Percentiles rank a stretch among this genome's conserved stretches.
phyloP scores from a whole-genome alignment of 495 filamentous ascomycete genomes.

The Tuber aestivum region DNA sequence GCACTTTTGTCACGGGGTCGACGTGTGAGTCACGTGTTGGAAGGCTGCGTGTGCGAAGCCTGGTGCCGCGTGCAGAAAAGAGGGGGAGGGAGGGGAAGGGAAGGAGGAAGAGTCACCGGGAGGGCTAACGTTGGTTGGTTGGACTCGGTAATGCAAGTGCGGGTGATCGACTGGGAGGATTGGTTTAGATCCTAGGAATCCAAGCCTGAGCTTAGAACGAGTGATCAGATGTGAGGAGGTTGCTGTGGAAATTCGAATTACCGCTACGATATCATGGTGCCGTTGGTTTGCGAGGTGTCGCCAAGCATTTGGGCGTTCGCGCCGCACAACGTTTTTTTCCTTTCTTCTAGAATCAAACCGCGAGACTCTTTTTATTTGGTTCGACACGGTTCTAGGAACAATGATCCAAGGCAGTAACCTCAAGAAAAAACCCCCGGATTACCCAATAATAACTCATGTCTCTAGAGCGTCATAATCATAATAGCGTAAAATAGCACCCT shows the following conservation, averaged over 20 bases:
- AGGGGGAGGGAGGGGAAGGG: neutral
- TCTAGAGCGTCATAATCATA: neutral
- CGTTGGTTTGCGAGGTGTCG: neutral
- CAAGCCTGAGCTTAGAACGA: neutral
- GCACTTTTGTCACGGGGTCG: conserved; percentile 1
- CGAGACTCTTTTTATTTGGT: neutral
- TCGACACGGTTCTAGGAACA: too few species aligned
- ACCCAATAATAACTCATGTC: neutral
- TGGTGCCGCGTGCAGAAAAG: neutral
- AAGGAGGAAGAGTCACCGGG: neutral
- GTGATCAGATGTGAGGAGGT: neutral
- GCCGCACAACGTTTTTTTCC: neutral
- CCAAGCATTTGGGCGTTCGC: neutral
- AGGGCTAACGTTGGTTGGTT: neutral
- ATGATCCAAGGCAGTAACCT: neutral
- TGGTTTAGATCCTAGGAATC: neutral
- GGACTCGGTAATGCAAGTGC: neutral
- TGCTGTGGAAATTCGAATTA: neutral
- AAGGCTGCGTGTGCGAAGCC: neutral
- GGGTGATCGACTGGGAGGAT: conserved; percentile 1
- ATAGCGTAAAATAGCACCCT: neutral
- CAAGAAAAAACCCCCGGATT: neutral
- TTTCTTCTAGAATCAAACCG: neutral
- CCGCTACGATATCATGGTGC: too few species aligned
- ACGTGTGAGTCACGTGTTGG: conserved; percentile 1